A percentile compares a stretch with the other conserved stretches of the same genome.
Evolutionary conservation across 148 eudicot genomes (phyloP).

Genomic region (Oxyria digyna): DNA sequence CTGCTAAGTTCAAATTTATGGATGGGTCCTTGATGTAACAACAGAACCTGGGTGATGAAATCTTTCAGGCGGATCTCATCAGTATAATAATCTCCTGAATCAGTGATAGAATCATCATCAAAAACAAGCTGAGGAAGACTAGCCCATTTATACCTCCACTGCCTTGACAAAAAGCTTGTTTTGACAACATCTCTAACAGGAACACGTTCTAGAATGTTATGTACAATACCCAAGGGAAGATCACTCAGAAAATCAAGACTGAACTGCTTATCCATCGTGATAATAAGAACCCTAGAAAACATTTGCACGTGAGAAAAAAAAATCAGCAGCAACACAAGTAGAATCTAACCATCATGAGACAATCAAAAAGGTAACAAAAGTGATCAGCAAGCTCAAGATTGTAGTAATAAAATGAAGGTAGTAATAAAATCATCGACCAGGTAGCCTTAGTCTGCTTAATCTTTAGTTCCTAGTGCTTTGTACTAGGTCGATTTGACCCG

Average conservation of each 20-base stretch:
- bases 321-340: not conserved
- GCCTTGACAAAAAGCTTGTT: conserved; percentile 37
- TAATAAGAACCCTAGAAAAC: not conserved
- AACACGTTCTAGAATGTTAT: conserved; percentile 29
- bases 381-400: too few relatives aligned
- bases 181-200: conserved; percentile 52
- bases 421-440: too few relatives aligned
- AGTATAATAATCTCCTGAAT: conserved; percentile 22
- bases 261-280: conserved; percentile 15
- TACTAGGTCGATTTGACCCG: too few relatives aligned
- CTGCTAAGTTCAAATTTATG: conserved; percentile 39
- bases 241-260: conserved; percentile 23
- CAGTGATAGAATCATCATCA: conserved; percentile 23
- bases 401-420: too few relatives aligned
- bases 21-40: conserved; percentile 59
- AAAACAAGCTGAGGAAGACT: too few relatives aligned
- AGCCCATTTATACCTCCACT: conserved; percentile 54
- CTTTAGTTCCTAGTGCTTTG: too few relatives aligned
- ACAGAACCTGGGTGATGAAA: conserved; percentile 10
- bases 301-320: not conserved
- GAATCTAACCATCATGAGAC: too few relatives aligned
- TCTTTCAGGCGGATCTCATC: conserved; percentile 14
- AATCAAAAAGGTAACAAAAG: too few relatives aligned
- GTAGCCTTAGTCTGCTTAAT: too few relatives aligned
- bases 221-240: conserved; percentile 28